phyloP scores from a whole-genome alignment of 2,329 filamentous ascomycete genomes.

The Huntiella bhutanensis region DNA sequence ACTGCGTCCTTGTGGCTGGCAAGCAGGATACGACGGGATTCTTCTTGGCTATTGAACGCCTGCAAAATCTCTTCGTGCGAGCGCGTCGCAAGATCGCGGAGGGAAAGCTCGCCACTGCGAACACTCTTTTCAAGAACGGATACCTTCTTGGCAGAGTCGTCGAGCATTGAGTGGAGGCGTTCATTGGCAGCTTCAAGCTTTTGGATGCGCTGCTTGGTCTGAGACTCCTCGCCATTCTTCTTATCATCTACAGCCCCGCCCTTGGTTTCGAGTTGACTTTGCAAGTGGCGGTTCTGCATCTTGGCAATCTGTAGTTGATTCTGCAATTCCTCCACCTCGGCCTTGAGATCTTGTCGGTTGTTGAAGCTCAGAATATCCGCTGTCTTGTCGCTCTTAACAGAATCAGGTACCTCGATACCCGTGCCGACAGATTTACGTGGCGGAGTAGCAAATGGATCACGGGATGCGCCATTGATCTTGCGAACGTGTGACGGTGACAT shows the following conservation, averaged over 20 bases:
- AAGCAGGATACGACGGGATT: slow-evolving; percentile 63
- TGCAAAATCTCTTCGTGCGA: slow-evolving; percentile 91
- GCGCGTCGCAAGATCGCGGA: slow-evolving; percentile 80
- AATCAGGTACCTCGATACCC: slow-evolving; percentile 39
- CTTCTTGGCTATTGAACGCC: slow-evolving; percentile 80
- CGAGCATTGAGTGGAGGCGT: slow-evolving; percentile 80
- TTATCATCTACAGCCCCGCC: neutral
- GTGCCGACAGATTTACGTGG: slow-evolving; percentile 41
- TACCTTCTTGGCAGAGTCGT: slow-evolving; percentile 84
- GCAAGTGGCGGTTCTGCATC: slow-evolving; percentile 87
- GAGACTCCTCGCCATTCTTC: slow-evolving; percentile 34
- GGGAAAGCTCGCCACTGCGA: slow-evolving; percentile 66
- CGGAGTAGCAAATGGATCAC: slow-evolving; percentile 1
- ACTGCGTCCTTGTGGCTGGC: slow-evolving; percentile 74
- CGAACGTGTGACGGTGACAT: slow-evolving; percentile 49
- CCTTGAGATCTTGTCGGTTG: slow-evolving; percentile 75
- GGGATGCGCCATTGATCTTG: slow-evolving; percentile 22
- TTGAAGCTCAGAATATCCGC: slow-evolving; percentile 67
- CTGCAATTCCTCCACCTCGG: slow-evolving; percentile 79
- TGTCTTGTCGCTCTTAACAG: slow-evolving; percentile 61
- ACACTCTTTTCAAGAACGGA: slow-evolving; percentile 76
- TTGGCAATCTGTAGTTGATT: slow-evolving; percentile 85
- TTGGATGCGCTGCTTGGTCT: slow-evolving; percentile 62
- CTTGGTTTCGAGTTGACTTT: slow-evolving; percentile 59
- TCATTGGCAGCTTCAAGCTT: slow-evolving; percentile 86